Base-by-base conservation (phyloP, 2,329 filamentous ascomycete species). In the Escovopsis sp. region DNA sequence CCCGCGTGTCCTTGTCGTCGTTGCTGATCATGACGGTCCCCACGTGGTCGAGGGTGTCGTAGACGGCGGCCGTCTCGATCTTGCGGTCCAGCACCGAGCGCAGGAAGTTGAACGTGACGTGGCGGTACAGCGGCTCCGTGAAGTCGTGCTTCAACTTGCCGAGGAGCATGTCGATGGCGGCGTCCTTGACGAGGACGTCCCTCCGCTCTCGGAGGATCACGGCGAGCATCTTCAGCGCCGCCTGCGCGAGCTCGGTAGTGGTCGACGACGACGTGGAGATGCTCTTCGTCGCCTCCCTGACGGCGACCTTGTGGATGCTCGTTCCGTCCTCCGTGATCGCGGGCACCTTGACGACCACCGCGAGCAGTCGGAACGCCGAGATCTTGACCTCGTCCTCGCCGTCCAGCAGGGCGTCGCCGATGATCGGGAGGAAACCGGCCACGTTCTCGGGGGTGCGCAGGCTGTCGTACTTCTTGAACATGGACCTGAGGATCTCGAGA, bases 21-120 rank as follows among this genome's bases (percentile, higher is more conserved):
- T 96, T 96, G 36, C 84, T 94, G 43, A 98, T 83, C 88, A 96
- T 96, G 58, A 95, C 82, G 4, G 76, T 80, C 37, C 86, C 85
- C 27, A 94, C 81, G 52, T 87, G 80, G 57, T 98, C 91, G 48
- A 95, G 74, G 8, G 83, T 81, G 55, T 96, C 89, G 56, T 98
- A 98, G 27, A 98, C 79, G 35, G 82, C 74, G 0, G 88, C 81
- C 7, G 93, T 87, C 53, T 94, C 74, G 35, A 96, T 71, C 56
- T 83, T 89, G 14, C 88, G 77, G 41, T 84, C 81, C 55, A 98
- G 74, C 24, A 96, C 79, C 1, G 86, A 83, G 35, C 88, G 81
- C 44, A 98, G 64, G 61, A 98, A 96, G 54, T 85, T 94, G 66
- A 98, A 98, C 0, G 86, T 91, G 35, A 94, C 77, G 50, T 94